Evolutionary conservation across 768 basidiomycete species (phyloP).

Genomic region (Naganishia kalamii): DNA sequence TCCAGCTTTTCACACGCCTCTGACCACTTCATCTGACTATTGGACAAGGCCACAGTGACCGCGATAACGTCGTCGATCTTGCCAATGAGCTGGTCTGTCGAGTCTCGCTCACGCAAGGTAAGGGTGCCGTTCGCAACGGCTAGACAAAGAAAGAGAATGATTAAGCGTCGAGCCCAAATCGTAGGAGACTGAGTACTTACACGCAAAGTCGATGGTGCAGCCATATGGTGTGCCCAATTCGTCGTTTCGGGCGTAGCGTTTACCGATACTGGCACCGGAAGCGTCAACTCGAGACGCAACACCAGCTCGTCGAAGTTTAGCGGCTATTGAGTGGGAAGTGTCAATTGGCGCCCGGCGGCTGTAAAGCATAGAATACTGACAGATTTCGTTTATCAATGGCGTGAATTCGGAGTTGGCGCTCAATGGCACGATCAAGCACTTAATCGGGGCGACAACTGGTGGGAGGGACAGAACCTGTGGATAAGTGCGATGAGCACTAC

Average conservation of each 20-base stretch:
- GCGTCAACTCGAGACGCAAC: conserved; percentile 92
- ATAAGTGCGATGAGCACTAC: not conserved
- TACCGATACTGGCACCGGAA: conserved; percentile 88
- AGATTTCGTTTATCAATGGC: conserved; percentile 78
- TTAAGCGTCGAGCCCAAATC: not conserved
- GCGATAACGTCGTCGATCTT: conserved; percentile 78
- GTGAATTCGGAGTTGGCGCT: conserved; percentile 77
- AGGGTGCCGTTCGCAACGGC: conserved; percentile 87
- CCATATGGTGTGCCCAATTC: conserved; percentile 97
- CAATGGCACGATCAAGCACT: conserved; percentile 91
- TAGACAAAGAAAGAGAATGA: conserved; percentile 40
- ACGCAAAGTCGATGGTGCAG: conserved; percentile 90
- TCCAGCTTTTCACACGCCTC: conserved; percentile 66
- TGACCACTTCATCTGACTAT: conserved; percentile 69
- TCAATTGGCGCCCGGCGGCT: no score
- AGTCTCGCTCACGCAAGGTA: conserved; percentile 91
- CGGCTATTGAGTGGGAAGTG: conserved; percentile 59
- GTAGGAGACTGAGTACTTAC: conserved; percentile 48
- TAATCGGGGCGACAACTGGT: conserved; percentile 83
- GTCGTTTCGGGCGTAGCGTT: conserved; percentile 95
- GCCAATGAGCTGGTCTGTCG: conserved; percentile 86
- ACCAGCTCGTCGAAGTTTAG: conserved; percentile 78
- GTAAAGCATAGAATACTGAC: conserved; percentile 54
- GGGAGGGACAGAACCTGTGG: conserved; percentile 81
- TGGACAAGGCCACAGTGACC: conserved; percentile 69